Base-by-base conservation (phyloP, 108 stramenopile genomes). In the Skeletonema menzelii region DNA sequence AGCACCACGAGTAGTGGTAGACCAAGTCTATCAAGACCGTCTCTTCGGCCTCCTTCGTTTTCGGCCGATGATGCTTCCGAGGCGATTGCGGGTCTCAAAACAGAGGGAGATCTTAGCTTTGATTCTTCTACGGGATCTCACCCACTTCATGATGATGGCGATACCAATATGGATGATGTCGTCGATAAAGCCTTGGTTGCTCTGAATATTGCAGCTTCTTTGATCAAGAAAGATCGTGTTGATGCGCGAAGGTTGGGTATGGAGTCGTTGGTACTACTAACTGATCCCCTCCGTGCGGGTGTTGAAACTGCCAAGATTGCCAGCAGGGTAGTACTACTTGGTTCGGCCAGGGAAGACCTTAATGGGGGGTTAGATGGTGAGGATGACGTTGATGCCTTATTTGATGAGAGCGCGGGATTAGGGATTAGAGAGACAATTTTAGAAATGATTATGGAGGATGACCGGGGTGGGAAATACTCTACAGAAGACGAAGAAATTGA, bases 161-260 rank as follows among this genome's bases (percentile, higher is more conserved):
- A n/a, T 22, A 7, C 49, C n/a, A 53, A 78, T 27, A 84, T 85
- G 40, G 66, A 82, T 22, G 90, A 90, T 20, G 90, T 88, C 72
- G 82, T 90, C 2, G 81, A 91, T 31, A 82, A 92, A 63, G 93
- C 91, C 24, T 68, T 94, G 67, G 88, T 89, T 59, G 72, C 79
- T 24, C 47, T 82, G 27, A 79, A 75, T 46, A 95, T 95, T 72
- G 94, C 94, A 14, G 90, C 89, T 32, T 86, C 89, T 28, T 73
- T 95, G 19, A 69, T 95, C 44, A 88, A 84, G 84, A 95, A 92
- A 68, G 94, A 95, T 75, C 90, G 94, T 28, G 86, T 92, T 72
- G 94, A 95, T 82, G 94, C 94, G 7, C 72, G 85, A 20, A 77
- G 82, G 37, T 68, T 95, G 19, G 94, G 94, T 14, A 77, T 95